These are phyloP conservation scores for Russula sp. DNA, from an alignment of 768 basidiomycete species.

Conservation along the genomic window DNA sequence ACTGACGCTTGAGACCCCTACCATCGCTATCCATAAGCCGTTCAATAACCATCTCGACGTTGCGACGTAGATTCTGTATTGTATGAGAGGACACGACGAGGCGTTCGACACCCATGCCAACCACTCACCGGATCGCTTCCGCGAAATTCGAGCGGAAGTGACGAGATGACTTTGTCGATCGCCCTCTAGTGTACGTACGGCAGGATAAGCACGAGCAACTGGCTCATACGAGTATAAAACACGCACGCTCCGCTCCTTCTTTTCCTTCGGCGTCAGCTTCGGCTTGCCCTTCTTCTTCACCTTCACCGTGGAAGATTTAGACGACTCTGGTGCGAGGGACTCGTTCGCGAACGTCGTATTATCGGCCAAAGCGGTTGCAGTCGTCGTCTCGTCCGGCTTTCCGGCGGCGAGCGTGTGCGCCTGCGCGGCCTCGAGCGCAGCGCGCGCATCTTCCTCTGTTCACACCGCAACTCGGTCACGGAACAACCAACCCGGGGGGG, in stretches of 20 bases:
- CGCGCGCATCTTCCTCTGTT: conserved; percentile 54
- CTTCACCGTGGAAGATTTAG: conserved; percentile 35
- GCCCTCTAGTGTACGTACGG: conserved; percentile 38
- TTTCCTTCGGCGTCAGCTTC: conserved; percentile 72
- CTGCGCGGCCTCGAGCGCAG: conserved; percentile 48
- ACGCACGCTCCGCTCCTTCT: conserved; percentile 71
- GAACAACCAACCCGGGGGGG: background rate
- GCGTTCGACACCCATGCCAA: background rate
- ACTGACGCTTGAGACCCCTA: conserved; percentile 58
- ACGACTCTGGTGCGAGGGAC: conserved; percentile 30
- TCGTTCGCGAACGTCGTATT: conserved; percentile 38
- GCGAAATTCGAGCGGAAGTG: conserved; percentile 83
- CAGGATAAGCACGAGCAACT: background rate
- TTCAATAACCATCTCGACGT: conserved; percentile 78
- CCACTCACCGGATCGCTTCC: conserved; percentile 75
- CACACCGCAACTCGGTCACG: conserved; percentile 9
- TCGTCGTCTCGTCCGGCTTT: conserved; percentile 32
- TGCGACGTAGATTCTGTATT: conserved; percentile 58
- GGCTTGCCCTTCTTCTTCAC: conserved; percentile 51
- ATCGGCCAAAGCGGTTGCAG: conserved; percentile 27
- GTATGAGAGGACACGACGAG: background rate
- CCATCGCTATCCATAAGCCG: conserved; percentile 59
- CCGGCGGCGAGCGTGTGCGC: conserved; percentile 32
- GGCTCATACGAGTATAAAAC: background rate
- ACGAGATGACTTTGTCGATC: conserved; percentile 65